Evolutionary conservation across 306 rosid genomes (phyloP).

Genomic region (Begonia peltatifolia): DNA sequence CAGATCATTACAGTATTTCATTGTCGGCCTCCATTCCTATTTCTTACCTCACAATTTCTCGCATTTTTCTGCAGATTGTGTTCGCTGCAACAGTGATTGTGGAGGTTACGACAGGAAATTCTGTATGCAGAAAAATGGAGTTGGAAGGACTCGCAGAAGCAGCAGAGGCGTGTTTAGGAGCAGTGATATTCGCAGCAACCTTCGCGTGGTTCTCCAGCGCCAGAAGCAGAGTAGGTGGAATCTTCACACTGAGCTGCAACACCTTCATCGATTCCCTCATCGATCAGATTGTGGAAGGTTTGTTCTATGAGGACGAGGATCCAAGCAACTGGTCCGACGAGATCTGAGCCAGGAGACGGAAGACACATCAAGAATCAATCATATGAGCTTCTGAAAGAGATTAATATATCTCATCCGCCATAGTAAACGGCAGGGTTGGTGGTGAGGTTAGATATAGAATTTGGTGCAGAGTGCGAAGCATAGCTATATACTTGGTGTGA

Average conservation of each 20-base stretch:
- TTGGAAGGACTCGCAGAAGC: conserved; percentile 55
- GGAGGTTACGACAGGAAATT: conserved; percentile 68
- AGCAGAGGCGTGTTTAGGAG: conserved; percentile 65
- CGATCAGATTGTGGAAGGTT: conserved; percentile 79
- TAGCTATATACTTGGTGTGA: too few relatives aligned
- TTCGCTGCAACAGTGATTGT: conserved; percentile 61
- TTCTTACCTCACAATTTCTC: too few relatives aligned
- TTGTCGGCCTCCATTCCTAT: too few relatives aligned
- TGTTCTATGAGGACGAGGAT: conserved; percentile 46
- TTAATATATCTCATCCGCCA: too few relatives aligned
- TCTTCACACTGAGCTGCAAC: conserved; percentile 52
- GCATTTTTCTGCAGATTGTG: conserved; percentile 36
- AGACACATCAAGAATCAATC: too few relatives aligned
- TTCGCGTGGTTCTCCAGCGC: conserved; percentile 78
- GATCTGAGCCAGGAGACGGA: conserved; percentile 9
- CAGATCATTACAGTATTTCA: too few relatives aligned
- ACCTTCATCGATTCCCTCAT: conserved; percentile 58
- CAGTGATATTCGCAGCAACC: conserved; percentile 47
- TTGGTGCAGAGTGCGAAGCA: too few relatives aligned
- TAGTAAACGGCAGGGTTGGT: too few relatives aligned
- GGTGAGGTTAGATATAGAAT: too few relatives aligned
- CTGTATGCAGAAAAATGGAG: conserved; percentile 70
- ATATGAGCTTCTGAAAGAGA: too few relatives aligned
- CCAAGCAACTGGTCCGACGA: conserved; percentile 48
- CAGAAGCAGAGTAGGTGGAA: conserved; percentile 47